These are phyloP conservation scores for Babesia caballi DNA, from an alignment of 169 alveolate genomes.

Conservation along the genomic window DNA sequence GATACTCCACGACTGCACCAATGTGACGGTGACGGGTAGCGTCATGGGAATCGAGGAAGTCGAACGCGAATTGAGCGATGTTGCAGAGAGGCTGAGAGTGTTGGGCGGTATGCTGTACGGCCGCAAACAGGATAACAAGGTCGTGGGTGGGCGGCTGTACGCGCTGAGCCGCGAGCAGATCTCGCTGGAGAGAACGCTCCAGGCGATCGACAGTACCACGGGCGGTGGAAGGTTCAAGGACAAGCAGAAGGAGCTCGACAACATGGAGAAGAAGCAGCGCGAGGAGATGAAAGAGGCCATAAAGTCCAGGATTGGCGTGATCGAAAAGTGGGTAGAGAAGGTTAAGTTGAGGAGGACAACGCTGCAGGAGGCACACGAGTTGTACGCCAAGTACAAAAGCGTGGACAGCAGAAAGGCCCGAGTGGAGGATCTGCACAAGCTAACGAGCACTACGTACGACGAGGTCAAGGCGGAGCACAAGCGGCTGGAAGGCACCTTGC, in stretches of 20 bases:
- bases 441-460: constrained; percentile 18
- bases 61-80: constrained; percentile 36
- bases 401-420: constrained; percentile 7
- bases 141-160: constrained; percentile 40
- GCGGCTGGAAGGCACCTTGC: constrained; percentile 24
- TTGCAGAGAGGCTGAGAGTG: constrained; percentile 7
- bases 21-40: not conserved
- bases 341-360: constrained; percentile 19
- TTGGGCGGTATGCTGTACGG: constrained; percentile 51
- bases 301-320: not conserved
- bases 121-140: constrained; percentile 50
- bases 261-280: constrained; percentile 1
- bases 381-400: constrained; percentile 23
- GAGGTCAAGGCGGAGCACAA: constrained; percentile 49
- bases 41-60: not conserved
- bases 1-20: constrained; percentile 25
- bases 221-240: constrained; percentile 17
- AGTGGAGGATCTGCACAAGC: constrained; percentile 29
- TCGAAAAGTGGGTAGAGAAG: constrained; percentile 48
- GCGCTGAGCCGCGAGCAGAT: constrained; percentile 41
- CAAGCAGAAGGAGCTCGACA: constrained; percentile 51
- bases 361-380: constrained; percentile 34
- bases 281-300: constrained; percentile 39
- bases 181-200: constrained; percentile 43
- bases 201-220: constrained; percentile 17